These are phyloP conservation scores for Trichoderma koningiopsis DNA, from an alignment of 2,329 filamentous ascomycete genomes.

Conservation along the genomic window DNA sequence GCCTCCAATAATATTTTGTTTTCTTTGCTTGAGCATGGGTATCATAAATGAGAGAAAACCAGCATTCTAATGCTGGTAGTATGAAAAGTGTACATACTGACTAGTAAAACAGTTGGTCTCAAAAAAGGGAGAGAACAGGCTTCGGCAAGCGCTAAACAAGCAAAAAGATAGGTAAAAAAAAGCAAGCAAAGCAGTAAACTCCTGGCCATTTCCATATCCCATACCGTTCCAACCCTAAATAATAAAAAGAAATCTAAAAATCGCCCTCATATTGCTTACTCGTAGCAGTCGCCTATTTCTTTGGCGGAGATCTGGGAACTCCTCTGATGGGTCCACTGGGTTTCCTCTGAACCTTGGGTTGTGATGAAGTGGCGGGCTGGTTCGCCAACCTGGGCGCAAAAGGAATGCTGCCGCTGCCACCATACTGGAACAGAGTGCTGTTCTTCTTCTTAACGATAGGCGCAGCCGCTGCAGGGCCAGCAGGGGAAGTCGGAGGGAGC, in stretches of 20 bases:
- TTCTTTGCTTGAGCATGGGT: slow-evolving; percentile 29
- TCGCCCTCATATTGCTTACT: neutral
- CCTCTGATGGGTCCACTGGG: neutral
- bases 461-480: slow-evolving; percentile 37
- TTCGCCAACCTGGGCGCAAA: slow-evolving; percentile 41
- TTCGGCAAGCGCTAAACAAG: slow-evolving; percentile 1
- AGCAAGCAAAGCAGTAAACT: slow-evolving; percentile 6
- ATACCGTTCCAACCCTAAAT: neutral
- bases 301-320: neutral
- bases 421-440: slow-evolving; percentile 42
- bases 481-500: slow-evolving; percentile 50
- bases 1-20: slow-evolving; percentile 8
- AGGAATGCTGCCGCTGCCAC: slow-evolving; percentile 50
- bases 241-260: slow-evolving; percentile 6
- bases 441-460: slow-evolving; percentile 42
- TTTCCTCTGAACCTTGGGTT: slow-evolving; percentile 13
- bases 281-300: slow-evolving; percentile 1
- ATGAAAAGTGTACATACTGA: slow-evolving; percentile 21
- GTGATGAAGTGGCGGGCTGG: neutral
- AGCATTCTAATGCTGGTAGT: slow-evolving; percentile 18
- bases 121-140: slow-evolving; percentile 4
- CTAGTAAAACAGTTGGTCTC: slow-evolving; percentile 24
- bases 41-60: slow-evolving; percentile 29
- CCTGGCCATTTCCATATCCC: slow-evolving; percentile 7
- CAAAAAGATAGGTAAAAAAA: neutral